These are phyloP conservation scores for Daedaleopsis sinensis DNA, from an alignment of 768 basidiomycete genomes.

Conservation along the genomic window DNA sequence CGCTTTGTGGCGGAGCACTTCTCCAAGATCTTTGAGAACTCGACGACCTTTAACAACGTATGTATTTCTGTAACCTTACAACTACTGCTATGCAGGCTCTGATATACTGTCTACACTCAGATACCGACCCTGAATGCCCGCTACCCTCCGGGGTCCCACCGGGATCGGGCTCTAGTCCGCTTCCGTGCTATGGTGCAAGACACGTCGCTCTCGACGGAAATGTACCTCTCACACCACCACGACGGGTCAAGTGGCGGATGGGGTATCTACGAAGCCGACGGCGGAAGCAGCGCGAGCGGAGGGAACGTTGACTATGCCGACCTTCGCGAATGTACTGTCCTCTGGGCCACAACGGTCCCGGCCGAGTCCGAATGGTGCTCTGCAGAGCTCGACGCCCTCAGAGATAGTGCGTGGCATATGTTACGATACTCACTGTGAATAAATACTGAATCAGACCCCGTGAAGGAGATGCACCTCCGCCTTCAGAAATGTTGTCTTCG, in stretches of 20 bases:
- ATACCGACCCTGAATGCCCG: slow-evolving; percentile 57
- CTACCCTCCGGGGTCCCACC: slow-evolving; percentile 51
- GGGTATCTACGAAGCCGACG: slow-evolving; percentile 49
- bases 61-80: background rate
- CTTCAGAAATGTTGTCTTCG: slow-evolving; percentile 1
- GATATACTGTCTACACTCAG: slow-evolving; percentile 35
- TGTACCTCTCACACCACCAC: slow-evolving; percentile 60
- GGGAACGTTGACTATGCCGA: slow-evolving; percentile 46
- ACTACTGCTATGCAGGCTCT: background rate
- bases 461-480: background rate
- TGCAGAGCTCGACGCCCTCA: slow-evolving; percentile 32
- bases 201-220: slow-evolving; percentile 70
- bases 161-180: slow-evolving; percentile 60
- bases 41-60: slow-evolving; percentile 30
- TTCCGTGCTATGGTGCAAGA: slow-evolving; percentile 86
- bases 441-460: background rate
- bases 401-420: slow-evolving; percentile 19
- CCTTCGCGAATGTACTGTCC: slow-evolving; percentile 61
- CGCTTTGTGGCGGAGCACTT: slow-evolving; percentile 34
- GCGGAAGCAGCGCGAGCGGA: slow-evolving; percentile 25
- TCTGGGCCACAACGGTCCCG: slow-evolving; percentile 80
- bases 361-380: slow-evolving; percentile 64
- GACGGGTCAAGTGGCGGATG: slow-evolving; percentile 67
- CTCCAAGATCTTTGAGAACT: slow-evolving; percentile 31
- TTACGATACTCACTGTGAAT: background rate